Evolutionary conservation across 345 rosid species (phyloP), one percentile per base, ranked within the genome.

Genomic region (Kandelia obovata): DNA sequence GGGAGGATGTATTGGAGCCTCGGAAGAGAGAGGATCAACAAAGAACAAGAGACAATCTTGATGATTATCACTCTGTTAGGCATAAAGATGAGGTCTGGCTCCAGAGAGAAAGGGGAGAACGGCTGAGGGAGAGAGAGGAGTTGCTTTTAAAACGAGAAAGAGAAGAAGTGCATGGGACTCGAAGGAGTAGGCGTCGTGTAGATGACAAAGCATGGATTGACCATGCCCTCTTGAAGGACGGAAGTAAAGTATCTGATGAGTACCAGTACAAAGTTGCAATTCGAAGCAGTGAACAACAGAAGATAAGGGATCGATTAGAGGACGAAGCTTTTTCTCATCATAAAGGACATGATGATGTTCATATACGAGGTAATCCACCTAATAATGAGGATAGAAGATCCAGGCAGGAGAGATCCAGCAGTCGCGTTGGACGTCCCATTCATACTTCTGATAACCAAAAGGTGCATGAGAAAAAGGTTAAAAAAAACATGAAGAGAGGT

Each of bases 21-120:
- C 85, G 88, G 71, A 88, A 83, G 85, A 83, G 96, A 90, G 96
- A 87, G 61, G 86, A 84, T 74, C 86, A 80, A 75, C 93, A 82
- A 73, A 87, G 92, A 81, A 85, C 60, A 72, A 86, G 97, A 75
- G 98, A 89, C 61, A 79, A 71, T 78, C 72, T 83, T 75, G 91
- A 90, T 46, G 94, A 86, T 65, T 86, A 77, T 75, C 83, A 78
- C 73, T 79, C 96, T 85, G 79, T 73, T 62, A 85, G 92, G 82
- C 92, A 87, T 62, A 92, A 86, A 80, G 96, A 88, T 75, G 96
- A 92, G 74, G 73, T 69, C 60, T 86, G 86, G 86, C 58, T 75
- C 53, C 87, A 71, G 64, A 87, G 96, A 82, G 98, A 89, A 65
- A 88, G 89, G 64, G 81, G 80, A 23, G 94, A 90, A 64, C 82